Evolutionary conservation across 2,329 filamentous ascomycete species (phyloP).

Genomic region (Epichloe sibirici): DNA sequence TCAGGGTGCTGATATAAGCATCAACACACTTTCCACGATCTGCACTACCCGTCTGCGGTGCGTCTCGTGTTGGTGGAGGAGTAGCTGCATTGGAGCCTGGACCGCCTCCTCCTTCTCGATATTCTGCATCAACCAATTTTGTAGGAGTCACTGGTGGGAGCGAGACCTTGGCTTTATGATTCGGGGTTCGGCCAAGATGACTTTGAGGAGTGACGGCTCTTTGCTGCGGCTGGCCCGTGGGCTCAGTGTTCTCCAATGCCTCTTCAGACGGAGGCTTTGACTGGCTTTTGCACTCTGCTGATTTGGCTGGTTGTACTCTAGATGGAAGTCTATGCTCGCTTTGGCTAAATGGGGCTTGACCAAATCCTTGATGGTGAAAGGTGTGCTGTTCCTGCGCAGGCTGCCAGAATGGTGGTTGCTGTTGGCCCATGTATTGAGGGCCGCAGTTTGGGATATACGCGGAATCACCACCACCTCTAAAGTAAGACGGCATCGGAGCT

Average conservation of each 20-base stretch:
- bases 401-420: not conserved
- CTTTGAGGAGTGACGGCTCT: constrained; percentile 4
- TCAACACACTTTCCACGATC: not conserved
- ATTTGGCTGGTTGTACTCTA: not conserved
- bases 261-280: constrained; percentile 20
- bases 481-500: not conserved
- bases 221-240: not conserved
- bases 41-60: not conserved
- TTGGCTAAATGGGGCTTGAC: not conserved
- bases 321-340: not conserved
- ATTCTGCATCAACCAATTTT: not conserved
- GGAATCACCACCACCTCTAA: not conserved
- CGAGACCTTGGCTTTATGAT: constrained; percentile 12
- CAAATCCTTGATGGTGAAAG: not conserved
- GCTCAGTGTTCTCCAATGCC: constrained; percentile 8
- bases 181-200: constrained; percentile 2
- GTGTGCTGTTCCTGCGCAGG: not conserved
- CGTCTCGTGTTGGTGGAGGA: not conserved
- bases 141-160: constrained; percentile 6
- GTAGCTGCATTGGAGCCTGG: not conserved
- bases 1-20: not conserved
- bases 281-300: constrained; percentile 9
- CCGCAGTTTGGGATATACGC: not conserved
- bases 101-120: too few relatives aligned
- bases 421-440: not conserved